Evolutionary conservation across 805 yeast genomes (phyloP), one percentile per base, ranked within the genome.

Genomic region (Maudiozyma pseudohumilis): DNA sequence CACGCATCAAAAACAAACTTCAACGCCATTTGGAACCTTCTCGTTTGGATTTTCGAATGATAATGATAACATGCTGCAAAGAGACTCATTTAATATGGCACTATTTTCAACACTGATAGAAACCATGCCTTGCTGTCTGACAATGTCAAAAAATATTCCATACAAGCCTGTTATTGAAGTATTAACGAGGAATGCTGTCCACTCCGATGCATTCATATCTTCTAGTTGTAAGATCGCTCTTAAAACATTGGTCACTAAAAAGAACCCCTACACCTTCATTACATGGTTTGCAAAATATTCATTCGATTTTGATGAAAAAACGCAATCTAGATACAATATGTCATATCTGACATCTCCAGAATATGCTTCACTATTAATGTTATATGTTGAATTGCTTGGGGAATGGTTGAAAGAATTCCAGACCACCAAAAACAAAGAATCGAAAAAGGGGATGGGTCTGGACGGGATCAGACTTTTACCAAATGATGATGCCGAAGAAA

Each of bases 351-450:
- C 77, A 9, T 77, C 88, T 0, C 62, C 69, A 6, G 80, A 75
- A 36, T 81, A 79, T 47, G 71, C 73, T 34, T 62, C 64, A 32
- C 54, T 83, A 2, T 59, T 89, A 36, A 73, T 72, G 40, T 66
- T 87, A 0, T 92, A 88, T 46, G 80, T 84, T 2, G 94, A 85
- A 22, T 59, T 92, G 16, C 63, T 92, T 19, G 78, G 75, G 38
- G 76, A 85, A 41, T 92, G 98, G 98, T 60, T 87, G 12, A 72
- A 70, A 12, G 79, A 80, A 23, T 70, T 84, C 39, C 70, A 72
- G 41, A 55, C 53, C 5, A 51, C 60, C 11, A 50, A 53, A 17
- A 52, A 56, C 6, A 63, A 56, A 37, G 47, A 53, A 39, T 41
- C 49, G 36, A 44, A 50, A 37, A 54, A 58, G 11, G 59, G 55